phyloP scores from a whole-genome alignment of 805 yeast genomes.

The Suhomyces sp. region DNA sequence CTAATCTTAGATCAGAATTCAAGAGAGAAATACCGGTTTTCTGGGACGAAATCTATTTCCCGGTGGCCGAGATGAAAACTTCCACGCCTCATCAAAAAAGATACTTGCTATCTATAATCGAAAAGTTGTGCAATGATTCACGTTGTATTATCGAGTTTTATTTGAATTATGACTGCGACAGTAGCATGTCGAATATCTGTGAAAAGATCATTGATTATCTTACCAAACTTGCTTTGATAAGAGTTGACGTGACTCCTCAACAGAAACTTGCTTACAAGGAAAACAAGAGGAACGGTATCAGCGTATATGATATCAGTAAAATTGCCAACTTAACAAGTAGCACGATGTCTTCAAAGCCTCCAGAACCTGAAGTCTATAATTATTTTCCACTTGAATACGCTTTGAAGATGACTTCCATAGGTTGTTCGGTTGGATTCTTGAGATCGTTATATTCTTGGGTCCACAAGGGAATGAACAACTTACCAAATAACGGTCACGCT shows the following conservation, averaged over 20 bases:
- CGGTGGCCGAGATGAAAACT: constrained; percentile 87
- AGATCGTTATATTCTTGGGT: constrained; percentile 86
- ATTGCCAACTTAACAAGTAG: constrained; percentile 76
- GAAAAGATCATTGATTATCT: constrained; percentile 79
- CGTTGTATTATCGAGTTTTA: constrained; percentile 88
- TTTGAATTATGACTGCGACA: constrained; percentile 92
- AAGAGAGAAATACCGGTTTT: constrained; percentile 93
- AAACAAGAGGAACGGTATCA: constrained; percentile 49
- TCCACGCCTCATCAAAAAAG: constrained; percentile 92
- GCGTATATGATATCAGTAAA: constrained; percentile 70
- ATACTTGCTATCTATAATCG: constrained; percentile 76
- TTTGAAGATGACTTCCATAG: constrained; percentile 75
- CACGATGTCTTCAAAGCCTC: constrained; percentile 53
- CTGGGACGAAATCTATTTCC: constrained; percentile 88
- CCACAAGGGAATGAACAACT: constrained; percentile 46
- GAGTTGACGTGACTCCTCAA: constrained; percentile 67
- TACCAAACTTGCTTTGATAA: constrained; percentile 64
- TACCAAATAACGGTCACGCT: neutral
- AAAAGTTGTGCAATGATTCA: constrained; percentile 83
- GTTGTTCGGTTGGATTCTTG: constrained; percentile 76
- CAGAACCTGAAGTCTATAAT: constrained; percentile 52
- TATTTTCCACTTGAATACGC: constrained; percentile 78
- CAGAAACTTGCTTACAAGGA: constrained; percentile 53
- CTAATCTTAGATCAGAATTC: constrained; percentile 81
- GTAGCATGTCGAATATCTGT: constrained; percentile 74